A percentile compares a stretch with the other conserved stretches of the same genome.
These are phyloP conservation scores for Aspergillus affinis DNA, from an alignment of 495 filamentous ascomycete species.

Conservation along the genomic window DNA sequence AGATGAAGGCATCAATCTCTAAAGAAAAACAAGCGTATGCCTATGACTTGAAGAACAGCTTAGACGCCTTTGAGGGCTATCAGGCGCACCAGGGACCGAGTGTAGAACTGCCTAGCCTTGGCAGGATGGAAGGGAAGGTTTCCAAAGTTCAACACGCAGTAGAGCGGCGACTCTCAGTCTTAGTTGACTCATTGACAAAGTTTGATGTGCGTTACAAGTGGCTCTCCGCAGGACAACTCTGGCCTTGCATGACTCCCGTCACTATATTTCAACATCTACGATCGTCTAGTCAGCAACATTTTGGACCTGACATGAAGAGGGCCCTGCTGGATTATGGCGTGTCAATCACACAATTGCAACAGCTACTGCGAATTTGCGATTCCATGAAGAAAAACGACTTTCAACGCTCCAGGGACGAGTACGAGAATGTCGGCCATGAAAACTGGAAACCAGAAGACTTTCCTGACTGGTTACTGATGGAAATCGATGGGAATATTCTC, in stretches of 20 bases:
- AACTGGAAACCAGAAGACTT: slow-evolving; percentile 51
- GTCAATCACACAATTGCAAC: slow-evolving; percentile 36
- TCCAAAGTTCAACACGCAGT: not conserved
- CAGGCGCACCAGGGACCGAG: not conserved
- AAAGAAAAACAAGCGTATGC: not conserved
- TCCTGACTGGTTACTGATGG: slow-evolving; percentile 61
- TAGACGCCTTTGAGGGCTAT: not conserved
- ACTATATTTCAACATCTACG: not conserved
- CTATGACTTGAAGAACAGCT: not conserved
- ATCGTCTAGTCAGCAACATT: not conserved
- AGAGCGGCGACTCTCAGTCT: not conserved
- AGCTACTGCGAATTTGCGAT: slow-evolving; percentile 43
- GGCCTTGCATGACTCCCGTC: not conserved
- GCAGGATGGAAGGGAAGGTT: not conserved
- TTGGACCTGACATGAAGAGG: slow-evolving; percentile 5
- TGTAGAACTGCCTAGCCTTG: not conserved
- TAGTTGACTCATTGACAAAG: not conserved
- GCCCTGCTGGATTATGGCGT: slow-evolving; percentile 29
- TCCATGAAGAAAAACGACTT: slow-evolving; percentile 17
- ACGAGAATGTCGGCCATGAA: slow-evolving; percentile 51
- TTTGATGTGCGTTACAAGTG: not conserved
- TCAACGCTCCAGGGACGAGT: slow-evolving; percentile 46
- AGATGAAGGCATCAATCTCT: not conserved
- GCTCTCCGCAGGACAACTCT: not conserved
- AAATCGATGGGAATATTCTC: slow-evolving; percentile 61